Base-by-base conservation (phyloP, 2,329 filamentous ascomycete genomes). In the Emmonsiellopsis sp. region DNA sequence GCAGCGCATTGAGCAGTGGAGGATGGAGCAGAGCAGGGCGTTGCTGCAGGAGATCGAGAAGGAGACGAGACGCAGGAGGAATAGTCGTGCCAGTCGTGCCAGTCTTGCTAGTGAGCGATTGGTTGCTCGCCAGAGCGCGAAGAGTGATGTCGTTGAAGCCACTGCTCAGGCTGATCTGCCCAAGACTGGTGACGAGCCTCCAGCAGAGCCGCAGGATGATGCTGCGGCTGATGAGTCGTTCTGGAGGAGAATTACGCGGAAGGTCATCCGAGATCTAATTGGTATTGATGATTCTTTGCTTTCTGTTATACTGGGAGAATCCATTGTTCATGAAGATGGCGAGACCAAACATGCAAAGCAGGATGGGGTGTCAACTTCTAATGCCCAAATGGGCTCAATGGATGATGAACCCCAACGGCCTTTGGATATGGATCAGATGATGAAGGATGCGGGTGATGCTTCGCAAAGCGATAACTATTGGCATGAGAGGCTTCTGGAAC, bases 1-100 rank as follows among this genome's bases (percentile, higher is more conserved):
- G 65, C 82, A 85, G 61, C 81, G 92, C 56, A 95, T 98, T 65
- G 92, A 97, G 70, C 81, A 82, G 50, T 98, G 93, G 93, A 82
- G 91, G 53, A 72, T 94, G 64, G 92, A 97, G 64, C 91, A 98
- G 67, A 95, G 90, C 68, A 82, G 82, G 55, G 83, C 89, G 9
- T 75, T 98, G 31, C 69, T 96, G 35, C 87, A 95, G 53, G 89
- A 96, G 70, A 91, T 97, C 47, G 87, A 94, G 69, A 85, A 82
- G 57, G 89, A 95, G 70, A 95, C 90, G 3, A 78, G 82, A 53
- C 79, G 86, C 20, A 51, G 54, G 32, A 54, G 52, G 30, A 54
- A 46, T 37, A 51, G 54, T 38, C 48, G 51, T 13, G 54, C 51
- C 34, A 67, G 64, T 53, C 65, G 60, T 47, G 56, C 50, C 38